These are phyloP conservation scores for Micractinium sp. DNA, from an alignment of 139 green algal genomes.

Conservation along the genomic window DNA sequence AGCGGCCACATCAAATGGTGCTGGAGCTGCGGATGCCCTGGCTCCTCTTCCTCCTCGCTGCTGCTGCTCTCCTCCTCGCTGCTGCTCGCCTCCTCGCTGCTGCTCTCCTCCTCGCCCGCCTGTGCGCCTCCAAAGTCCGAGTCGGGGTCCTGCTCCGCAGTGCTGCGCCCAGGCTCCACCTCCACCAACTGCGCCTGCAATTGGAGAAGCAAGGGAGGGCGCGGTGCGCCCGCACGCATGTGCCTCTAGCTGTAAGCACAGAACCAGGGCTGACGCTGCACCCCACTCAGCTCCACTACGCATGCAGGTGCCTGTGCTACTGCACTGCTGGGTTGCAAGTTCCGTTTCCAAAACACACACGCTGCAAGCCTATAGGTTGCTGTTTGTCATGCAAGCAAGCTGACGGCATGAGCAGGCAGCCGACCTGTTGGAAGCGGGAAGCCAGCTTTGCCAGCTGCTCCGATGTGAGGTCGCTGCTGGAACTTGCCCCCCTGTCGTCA, in stretches of 20 bases:
- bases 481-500: neutral
- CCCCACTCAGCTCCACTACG: too few relatives aligned
- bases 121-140: neutral
- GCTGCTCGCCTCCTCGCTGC: neutral
- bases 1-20: neutral
- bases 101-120: neutral
- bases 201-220: neutral
- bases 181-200: neutral
- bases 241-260: too few relatives aligned
- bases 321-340: too few relatives aligned
- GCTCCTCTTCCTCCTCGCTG: neutral
- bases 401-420: too few relatives aligned
- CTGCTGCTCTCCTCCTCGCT: neutral
- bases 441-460: neutral
- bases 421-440: neutral
- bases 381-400: too few relatives aligned
- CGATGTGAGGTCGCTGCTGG: neutral
- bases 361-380: too few relatives aligned
- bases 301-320: too few relatives aligned
- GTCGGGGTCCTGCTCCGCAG: neutral
- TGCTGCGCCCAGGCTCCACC: neutral
- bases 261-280: too few relatives aligned
- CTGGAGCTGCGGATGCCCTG: neutral
- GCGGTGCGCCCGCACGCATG: too few relatives aligned
- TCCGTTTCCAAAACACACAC: too few relatives aligned